Conservation (phyloP, 106 monocot genomes). For the Iris macrosiphon region DNA sequence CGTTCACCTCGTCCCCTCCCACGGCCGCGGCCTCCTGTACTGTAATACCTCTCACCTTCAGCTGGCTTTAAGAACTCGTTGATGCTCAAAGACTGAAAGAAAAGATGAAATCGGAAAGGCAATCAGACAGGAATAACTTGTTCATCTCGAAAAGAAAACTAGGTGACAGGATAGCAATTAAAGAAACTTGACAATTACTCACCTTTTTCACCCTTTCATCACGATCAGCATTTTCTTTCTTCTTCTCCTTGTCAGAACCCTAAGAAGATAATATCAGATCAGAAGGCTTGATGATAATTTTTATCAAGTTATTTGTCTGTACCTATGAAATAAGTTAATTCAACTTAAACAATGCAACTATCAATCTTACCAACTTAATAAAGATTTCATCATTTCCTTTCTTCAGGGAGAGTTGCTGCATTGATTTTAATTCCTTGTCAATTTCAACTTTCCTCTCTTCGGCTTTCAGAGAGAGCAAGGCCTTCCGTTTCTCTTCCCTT, state of each 20-base stretch:
- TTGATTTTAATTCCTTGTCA: conserved; percentile 47
- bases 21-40: conserved; percentile 25
- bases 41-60: conserved; percentile 28
- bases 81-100: conserved; percentile 33
- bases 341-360: neutral
- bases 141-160: neutral
- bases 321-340: neutral
- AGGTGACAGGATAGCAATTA: neutral
- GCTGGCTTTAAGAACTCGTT: conserved; percentile 50
- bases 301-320: neutral
- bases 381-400: conserved; percentile 50
- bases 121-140: no score
- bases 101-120: neutral
- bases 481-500: conserved; percentile 59
- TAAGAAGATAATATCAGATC: conserved; percentile 6
- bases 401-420: conserved; percentile 52
- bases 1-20: conserved; percentile 30
- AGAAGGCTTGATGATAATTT: no score
- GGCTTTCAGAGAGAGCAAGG: conserved; percentile 35
- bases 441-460: conserved; percentile 56
- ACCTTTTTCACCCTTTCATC: conserved; percentile 72
- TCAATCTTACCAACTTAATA: conserved; percentile 38
- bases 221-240: conserved; percentile 41
- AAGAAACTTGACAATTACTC: neutral
- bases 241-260: conserved; percentile 69